Evolutionary conservation across 805 yeast genomes (phyloP).

Genomic region (Ogataea corticis): DNA sequence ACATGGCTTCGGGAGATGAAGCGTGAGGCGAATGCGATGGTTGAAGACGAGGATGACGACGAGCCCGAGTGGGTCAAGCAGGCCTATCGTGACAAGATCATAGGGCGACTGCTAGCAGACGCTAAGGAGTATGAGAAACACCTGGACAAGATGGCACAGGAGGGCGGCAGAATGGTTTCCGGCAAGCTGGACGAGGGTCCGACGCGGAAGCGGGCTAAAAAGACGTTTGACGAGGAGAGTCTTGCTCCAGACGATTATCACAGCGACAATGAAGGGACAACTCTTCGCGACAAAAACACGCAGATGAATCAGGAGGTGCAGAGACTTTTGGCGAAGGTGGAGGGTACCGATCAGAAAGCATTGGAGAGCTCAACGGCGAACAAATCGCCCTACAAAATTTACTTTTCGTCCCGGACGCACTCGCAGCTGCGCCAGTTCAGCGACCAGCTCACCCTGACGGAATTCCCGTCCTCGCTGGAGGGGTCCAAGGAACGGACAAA

Average conservation of each 20-base stretch:
- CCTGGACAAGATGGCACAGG: constrained; percentile 36
- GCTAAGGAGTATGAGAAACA: constrained; percentile 43
- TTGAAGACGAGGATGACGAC: constrained; percentile 37
- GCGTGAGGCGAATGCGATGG: constrained; percentile 39
- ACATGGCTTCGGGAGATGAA: constrained; percentile 60
- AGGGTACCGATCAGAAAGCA: constrained; percentile 24
- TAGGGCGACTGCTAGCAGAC: constrained; percentile 28
- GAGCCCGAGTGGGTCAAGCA: constrained; percentile 43
- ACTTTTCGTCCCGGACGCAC: constrained; percentile 84
- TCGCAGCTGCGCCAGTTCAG: constrained; percentile 84
- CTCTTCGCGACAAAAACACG: constrained; percentile 30
- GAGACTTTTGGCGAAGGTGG: constrained; percentile 45
- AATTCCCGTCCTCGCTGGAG: constrained; percentile 61
- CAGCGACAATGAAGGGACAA: constrained; percentile 32
- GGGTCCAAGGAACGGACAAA: constrained; percentile 53
- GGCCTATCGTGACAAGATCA: constrained; percentile 35
- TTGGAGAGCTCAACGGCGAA: constrained; percentile 21
- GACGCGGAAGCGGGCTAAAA: constrained; percentile 6
- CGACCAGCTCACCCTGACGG: constrained; percentile 62
- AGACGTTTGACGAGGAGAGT: neutral
- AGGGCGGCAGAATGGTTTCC: constrained; percentile 25
- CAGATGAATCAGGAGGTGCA: constrained; percentile 49
- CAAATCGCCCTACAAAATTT: constrained; percentile 49
- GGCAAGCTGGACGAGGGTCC: constrained; percentile 24
- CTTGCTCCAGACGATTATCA: constrained; percentile 37